Base-by-base conservation (phyloP, 2,329 filamentous ascomycete species). In the Hypoxylon sp. region DNA sequence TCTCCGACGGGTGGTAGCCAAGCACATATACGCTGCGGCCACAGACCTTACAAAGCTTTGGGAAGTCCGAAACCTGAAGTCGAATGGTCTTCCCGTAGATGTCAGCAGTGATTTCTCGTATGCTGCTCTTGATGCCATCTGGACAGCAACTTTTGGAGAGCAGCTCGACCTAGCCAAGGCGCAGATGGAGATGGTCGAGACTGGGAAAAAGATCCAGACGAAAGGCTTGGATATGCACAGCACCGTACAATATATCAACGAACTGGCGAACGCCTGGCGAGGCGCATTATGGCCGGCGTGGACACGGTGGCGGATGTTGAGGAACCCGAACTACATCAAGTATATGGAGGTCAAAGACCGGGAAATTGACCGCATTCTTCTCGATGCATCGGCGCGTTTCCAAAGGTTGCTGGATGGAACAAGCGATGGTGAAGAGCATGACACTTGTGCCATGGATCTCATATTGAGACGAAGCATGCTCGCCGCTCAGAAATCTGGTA, bases 361-460 rank as follows among this genome's bases (percentile, higher is more conserved):
- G 1, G 71, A 73, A 51, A 63, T 74, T 32, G 58, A 60, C 1
- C 59, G 64, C 8, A 67, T 73, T 6, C 67, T 74, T 39, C 56
- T 58, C 7, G 63, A 50, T 7, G 70, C 73, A 2, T 63, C 66
- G 2, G 67, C 65, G 22, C 64, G 68, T 1, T 68, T 72, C 47
- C 46, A 70, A 32, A 50, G 58, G 6, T 8, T 71, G 5, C 56
- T 67, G 24, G 58, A 62, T 6, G 61, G 61, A 6, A 59, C 70
- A 6, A 61, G 65, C 11, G 67, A 69, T 2, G 67, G 68, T 11
- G 73, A 76, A 4, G 72, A 74, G 17, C 64, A 71, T 19, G 68
- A 74, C 13, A 70, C 70, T 13, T 77, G 72, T 28, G 77, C 74
- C 1, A 69, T 78, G 32, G 78, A 80, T 44, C 67, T 77, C 8